Percentiles rank a stretch among this genome's conserved stretches.
These are phyloP conservation scores for Nicotiana knightiana DNA, from an alignment of 257 asterid genomes.

Conservation along the genomic window DNA sequence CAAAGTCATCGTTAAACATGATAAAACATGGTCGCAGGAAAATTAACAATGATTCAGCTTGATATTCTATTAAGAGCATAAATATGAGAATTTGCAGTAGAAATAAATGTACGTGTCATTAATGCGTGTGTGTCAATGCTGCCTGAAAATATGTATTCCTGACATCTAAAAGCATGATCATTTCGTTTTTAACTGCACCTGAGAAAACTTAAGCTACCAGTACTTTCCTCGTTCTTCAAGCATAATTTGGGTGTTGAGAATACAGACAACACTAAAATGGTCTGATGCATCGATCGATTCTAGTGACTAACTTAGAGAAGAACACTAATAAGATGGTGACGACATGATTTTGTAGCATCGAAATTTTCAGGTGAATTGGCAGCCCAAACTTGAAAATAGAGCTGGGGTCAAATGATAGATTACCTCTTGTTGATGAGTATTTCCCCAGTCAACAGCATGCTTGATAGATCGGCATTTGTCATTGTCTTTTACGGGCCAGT, in stretches of 20 bases:
- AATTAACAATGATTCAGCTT: neutral
- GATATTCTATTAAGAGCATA: neutral
- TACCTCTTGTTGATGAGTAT: constrained; percentile 51
- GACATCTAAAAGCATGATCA: neutral
- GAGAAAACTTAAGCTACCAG: neutral
- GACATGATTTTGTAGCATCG: neutral
- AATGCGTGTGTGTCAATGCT: neutral
- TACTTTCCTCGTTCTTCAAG: neutral
- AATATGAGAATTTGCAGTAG: neutral
- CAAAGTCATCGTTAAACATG: neutral
- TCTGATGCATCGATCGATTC: neutral
- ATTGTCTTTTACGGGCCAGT: constrained; percentile 66
- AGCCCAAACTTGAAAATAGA: neutral
- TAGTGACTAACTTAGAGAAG: neutral
- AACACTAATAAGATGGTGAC: neutral
- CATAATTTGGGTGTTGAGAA: neutral
- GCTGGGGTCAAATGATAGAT: neutral
- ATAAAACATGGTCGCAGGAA: neutral
- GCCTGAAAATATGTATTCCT: neutral
- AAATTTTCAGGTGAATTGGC: neutral
- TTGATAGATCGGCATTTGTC: constrained; percentile 79
- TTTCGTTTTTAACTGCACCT: neutral
- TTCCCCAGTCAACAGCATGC: constrained; percentile 86
- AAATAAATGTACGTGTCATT: neutral
- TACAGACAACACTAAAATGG: neutral